These are phyloP conservation scores for Ceriops zippeliana DNA, from an alignment of 345 rosid species.

Conservation along the genomic window DNA sequence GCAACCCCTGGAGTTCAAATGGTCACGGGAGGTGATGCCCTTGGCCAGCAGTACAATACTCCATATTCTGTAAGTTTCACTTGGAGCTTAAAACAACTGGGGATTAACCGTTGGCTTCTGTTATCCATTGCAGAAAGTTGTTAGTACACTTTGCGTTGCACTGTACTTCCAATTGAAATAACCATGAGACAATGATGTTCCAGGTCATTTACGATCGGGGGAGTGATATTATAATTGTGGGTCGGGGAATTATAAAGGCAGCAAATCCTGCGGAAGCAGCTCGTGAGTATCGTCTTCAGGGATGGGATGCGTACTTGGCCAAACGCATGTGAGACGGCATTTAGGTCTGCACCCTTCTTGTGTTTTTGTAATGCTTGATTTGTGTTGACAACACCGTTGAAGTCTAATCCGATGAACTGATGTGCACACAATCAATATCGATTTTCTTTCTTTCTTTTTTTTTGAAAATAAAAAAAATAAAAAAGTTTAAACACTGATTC, in stretches of 20 bases:
- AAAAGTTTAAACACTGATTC: too few relatives aligned
- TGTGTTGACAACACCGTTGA: too few relatives aligned
- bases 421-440: too few relatives aligned
- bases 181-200: conserved; percentile 3
- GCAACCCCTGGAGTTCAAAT: conserved; percentile 98
- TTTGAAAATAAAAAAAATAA: too few relatives aligned
- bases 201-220: conserved; percentile 85
- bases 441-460: too few relatives aligned
- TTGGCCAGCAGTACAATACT: conserved; percentile 93
- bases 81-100: neutral
- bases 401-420: too few relatives aligned
- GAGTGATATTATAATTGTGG: conserved; percentile 91
- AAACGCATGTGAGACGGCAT: conserved; percentile 35
- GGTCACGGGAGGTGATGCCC: conserved; percentile 86
- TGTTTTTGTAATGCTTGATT: too few relatives aligned
- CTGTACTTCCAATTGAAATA: neutral
- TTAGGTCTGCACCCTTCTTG: neutral
- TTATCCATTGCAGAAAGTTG: neutral
- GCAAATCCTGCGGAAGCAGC: conserved; percentile 70
- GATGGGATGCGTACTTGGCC: conserved; percentile 92
- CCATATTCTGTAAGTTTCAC: conserved; percentile 75
- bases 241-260: conserved; percentile 95
- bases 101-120: neutral
- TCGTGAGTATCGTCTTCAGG: conserved; percentile 77
- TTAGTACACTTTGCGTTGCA: too few relatives aligned